A percentile compares a stretch with the other conserved stretches of the same genome.
These are phyloP conservation scores for Claviceps quebecensis DNA, from an alignment of 2,329 filamentous ascomycete species.

Conservation along the genomic window DNA sequence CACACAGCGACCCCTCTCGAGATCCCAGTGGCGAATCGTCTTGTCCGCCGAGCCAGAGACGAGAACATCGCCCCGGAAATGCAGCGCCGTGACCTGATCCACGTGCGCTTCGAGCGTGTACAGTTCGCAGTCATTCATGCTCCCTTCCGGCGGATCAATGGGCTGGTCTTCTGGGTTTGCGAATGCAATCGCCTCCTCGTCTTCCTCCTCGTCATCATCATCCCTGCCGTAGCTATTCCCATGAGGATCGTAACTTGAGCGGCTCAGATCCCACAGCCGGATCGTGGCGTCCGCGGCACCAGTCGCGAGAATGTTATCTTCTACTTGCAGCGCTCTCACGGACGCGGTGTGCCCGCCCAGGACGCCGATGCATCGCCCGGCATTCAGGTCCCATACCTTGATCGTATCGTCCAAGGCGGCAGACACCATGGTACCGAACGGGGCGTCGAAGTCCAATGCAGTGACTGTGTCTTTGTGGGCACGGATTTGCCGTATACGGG, in stretches of 20 bases:
- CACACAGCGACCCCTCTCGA: constrained; percentile 91
- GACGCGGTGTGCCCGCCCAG: constrained; percentile 92
- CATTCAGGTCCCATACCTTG: constrained; percentile 90
- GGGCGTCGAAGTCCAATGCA: constrained; percentile 89
- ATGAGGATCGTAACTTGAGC: constrained; percentile 67
- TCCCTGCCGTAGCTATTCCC: constrained; percentile 42
- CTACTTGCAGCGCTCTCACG: constrained; percentile 80
- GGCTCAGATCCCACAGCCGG: constrained; percentile 85
- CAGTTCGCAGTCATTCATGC: constrained; percentile 80
- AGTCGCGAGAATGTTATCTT: constrained; percentile 89
- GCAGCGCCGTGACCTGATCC: constrained; percentile 83
- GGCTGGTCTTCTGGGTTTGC: constrained; percentile 54
- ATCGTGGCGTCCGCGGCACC: constrained; percentile 93
- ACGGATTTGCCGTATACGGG: constrained; percentile 73
- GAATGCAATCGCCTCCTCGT: constrained; percentile 57
- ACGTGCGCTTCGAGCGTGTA: constrained; percentile 82
- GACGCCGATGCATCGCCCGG: constrained; percentile 78
- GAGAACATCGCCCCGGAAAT: constrained; percentile 78
- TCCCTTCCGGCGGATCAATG: constrained; percentile 59
- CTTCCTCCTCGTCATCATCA: constrained; percentile 42
- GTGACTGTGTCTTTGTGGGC: constrained; percentile 83
- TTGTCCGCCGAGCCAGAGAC: constrained; percentile 96
- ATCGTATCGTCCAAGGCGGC: constrained; percentile 88
- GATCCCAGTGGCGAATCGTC: constrained; percentile 92
- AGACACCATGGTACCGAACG: constrained; percentile 89